Base-by-base conservation (phyloP, 2,329 filamentous ascomycete species). In the Arthrobotrys pseudoclavata region DNA sequence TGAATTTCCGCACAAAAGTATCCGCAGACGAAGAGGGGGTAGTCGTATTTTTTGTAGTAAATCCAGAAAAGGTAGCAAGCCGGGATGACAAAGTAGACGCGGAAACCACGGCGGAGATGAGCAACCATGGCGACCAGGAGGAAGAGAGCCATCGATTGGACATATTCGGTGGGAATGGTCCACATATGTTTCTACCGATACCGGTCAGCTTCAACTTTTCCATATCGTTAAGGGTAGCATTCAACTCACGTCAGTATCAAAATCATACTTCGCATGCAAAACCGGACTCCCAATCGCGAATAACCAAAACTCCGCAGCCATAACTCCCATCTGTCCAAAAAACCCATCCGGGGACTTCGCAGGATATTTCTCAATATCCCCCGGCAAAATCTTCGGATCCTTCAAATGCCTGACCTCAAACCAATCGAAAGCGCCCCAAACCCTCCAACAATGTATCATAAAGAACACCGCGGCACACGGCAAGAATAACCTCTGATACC, bases 161-260 rank as follows among this genome's bases (percentile, higher is more conserved):
- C 85, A 80, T 88, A 89, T 81, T 90, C 88, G 55, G 89, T 85
- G 1, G 88, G 88, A 50, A 90, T 89, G 4, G 89, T 90, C 88
- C 88, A 90, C 24, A 90, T 82, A 78, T 90, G 88, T 26, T 87
- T 85, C 80, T 89, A 87, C 80, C 89, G 88, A 22, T 82, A 84
- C 7, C 4, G 7, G 31, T 71, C 40, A 71, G 57, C 37, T 18
- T 37, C 18, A 29, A 31, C n/a, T 37, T 15, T 7, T n/a, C 34
- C 5, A 13, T n/a, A 22, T 53, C 2, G 13, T 53, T 9, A 2
- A 31, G 13, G 13, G 12, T 15, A 10, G 13, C 9, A 12, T 13
- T 29, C 4, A 64, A 50, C 70, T 55, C n/a, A 76, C 70, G 42
- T 76, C 63, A 34, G 70, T 57, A 4, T 57, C 45, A 48, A 69